phyloP scores from a whole-genome alignment of 768 basidiomycete species.

The Floccularia luteovirens region DNA sequence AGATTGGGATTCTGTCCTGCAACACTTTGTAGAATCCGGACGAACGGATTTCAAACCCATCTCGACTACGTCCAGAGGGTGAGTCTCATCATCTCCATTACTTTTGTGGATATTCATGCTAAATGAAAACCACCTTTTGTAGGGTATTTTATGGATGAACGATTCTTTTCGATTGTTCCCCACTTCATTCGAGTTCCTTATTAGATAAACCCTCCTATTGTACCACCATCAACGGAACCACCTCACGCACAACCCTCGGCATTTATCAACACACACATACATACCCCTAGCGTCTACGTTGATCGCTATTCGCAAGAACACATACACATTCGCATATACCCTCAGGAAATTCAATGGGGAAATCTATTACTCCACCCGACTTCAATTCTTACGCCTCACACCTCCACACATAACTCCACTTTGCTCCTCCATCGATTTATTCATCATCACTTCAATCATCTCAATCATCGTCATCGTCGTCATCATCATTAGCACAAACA shows the following conservation, averaged over 20 bases:
- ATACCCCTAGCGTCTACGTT: not conserved
- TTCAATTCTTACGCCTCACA: too few relatives aligned
- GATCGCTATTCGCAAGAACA: not conserved
- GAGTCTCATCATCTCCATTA: slow-evolving; percentile 21
- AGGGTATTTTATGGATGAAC: slow-evolving; percentile 38
- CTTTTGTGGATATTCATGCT: not conserved
- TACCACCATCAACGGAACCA: slow-evolving; percentile 3
- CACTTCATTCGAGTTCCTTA: too few relatives aligned
- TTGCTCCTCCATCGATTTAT: too few relatives aligned
- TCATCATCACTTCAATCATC: too few relatives aligned
- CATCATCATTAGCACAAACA: too few relatives aligned
- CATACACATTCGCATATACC: not conserved
- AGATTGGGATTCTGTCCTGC: slow-evolving; percentile 65
- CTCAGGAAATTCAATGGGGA: not conserved
- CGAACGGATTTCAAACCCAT: slow-evolving; percentile 79
- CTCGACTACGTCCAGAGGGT: slow-evolving; percentile 72
- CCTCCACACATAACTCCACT: too few relatives aligned
- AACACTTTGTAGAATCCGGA: slow-evolving; percentile 65
- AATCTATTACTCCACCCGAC: too few relatives aligned
- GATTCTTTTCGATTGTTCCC: too few relatives aligned
- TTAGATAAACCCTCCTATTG: slow-evolving; percentile 1
- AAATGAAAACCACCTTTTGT: not conserved
- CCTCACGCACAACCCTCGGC: not conserved
- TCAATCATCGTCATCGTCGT: too few relatives aligned
- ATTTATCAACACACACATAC: not conserved